Evolutionary conservation across 2,329 filamentous ascomycete species (phyloP).

Genomic region (Cordyceps farinosa): DNA sequence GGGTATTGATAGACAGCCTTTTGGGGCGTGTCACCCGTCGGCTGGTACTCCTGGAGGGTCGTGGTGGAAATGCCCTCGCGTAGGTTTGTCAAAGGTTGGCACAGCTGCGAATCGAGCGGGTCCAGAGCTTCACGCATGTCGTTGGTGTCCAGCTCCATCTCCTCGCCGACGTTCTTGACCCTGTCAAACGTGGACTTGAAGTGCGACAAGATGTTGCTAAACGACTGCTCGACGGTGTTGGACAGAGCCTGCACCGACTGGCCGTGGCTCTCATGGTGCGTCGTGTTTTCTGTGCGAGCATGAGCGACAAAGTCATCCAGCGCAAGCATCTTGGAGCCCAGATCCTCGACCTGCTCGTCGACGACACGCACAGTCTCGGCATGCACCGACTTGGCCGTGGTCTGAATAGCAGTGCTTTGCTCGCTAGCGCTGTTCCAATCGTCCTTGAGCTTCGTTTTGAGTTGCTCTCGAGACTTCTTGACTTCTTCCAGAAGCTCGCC

Average conservation of each 20-base stretch:
- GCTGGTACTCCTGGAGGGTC: constrained; percentile 71
- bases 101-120: constrained; percentile 57
- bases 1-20: constrained; percentile 81
- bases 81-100: constrained; percentile 67
- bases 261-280: constrained; percentile 68
- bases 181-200: constrained; percentile 66
- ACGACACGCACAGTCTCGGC: constrained; percentile 87
- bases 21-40: constrained; percentile 82
- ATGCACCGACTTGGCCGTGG: constrained; percentile 81
- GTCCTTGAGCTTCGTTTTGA: constrained; percentile 79
- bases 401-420: constrained; percentile 78
- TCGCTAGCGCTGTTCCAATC: constrained; percentile 81
- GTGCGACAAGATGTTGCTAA: constrained; percentile 65
- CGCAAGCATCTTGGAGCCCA: constrained; percentile 83
- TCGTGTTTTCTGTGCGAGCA: constrained; percentile 74
- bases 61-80: constrained; percentile 64
- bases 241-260: constrained; percentile 65
- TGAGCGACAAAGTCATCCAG: constrained; percentile 87
- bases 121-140: constrained; percentile 58
- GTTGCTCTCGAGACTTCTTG: constrained; percentile 66
- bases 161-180: constrained; percentile 64
- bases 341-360: constrained; percentile 80
- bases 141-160: constrained; percentile 59
- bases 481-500: constrained; percentile 67
- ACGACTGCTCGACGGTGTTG: constrained; percentile 67